Evolutionary conservation across 1,284 basidiomycete genomes (phyloP), one percentile per base, ranked within the genome.

Genomic region (Coniophora puteana): DNA sequence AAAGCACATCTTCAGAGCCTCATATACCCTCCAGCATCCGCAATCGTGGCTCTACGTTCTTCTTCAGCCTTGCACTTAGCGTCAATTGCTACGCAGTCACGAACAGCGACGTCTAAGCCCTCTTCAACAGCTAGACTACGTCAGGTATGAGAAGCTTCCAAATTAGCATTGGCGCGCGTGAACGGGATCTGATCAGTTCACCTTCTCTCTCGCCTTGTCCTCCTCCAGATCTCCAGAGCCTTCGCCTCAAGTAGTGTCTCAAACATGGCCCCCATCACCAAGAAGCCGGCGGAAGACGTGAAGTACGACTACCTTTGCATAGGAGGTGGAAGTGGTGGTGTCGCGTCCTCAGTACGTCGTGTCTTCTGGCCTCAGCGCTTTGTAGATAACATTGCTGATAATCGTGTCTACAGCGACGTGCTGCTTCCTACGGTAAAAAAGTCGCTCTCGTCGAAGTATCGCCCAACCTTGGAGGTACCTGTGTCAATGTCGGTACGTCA

Each of bases 341-440:
- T 84, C 36, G 90, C 78, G 12, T 80, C 82, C 40, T 82, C 85
- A 40, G 86, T 87, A 55, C 55, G 80, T 65, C 6, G 43, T 35
- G 10, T 20, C 34, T 20, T 41, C 17, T 20, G 24, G 11, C 12
- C 27, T 13, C 20, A 38, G 5, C 26, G 18, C 18, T 27, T 38
- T 26, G n/a, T n/a, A 17, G 18, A 29, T 3, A 1, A 20, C 27
- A 25, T 28, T 41, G 22, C 12, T 37, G 4, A 29, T 48, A 38
- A 48, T 31, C 34, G 24, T 11, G 30, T 23, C 24, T 24, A 23
- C 55, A 90, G 90, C 77, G 93, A 49, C 80, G 96, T 43, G 94
- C 94, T 11, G 89, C 87, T n/a, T 75, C 75, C 17, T 95, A 98
- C 63, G 94, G 95, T 39, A 91, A 89, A 59, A 97, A 95, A 64